Evolutionary conservation across 495 filamentous ascomycete species (phyloP), one percentile per base, ranked within the genome.

Genomic region (Aspergillus nidulans): DNA sequence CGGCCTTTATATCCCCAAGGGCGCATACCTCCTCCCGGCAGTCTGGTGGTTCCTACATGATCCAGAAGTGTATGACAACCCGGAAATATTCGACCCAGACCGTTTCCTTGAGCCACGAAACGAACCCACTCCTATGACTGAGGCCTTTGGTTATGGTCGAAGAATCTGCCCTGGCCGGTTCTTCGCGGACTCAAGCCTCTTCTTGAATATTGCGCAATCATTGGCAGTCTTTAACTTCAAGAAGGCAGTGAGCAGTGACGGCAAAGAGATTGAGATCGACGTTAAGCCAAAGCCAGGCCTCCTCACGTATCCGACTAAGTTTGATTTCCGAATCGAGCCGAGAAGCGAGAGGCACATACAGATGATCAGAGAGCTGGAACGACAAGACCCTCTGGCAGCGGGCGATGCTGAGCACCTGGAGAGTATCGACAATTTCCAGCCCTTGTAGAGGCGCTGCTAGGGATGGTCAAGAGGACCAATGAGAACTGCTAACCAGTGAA

Each of bases 141-240:
- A 74, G 40, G 73, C 67, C 0, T 86, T 83, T 56, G 83, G 84
- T 1, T 80, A 77, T 3, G 85, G 85, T 0, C 72, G 83, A 4
- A 69, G 84, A 2, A 71, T 84, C 16, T 87, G 85, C 57, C 76
- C 79, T 0, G 84, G 83, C 1, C 78, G 78, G 7, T 69, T 79
- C 40, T 62, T 87, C 6, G 85, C 83, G 0, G 81, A 86, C 53
- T 71, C 71, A n/a, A 77, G 67, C 3, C 52, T 86, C 12, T 84
- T 72, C 63, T 41, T 85, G 0, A 73, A 64, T 19, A 64, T 80
- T 6, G 72, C 79, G 3, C 71, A 77, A 43, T 66, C 81, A 6
- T 56, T 87, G 19, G 81, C 83, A 60, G 77, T 69, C 0, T 85
- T 86, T 58, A 67, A 79, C n/a, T 62, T 76, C 16, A 59, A 3